Percentiles rank a stretch among this genome's conserved stretches.
Conservation (phyloP, 768 basidiomycete species). For the Russula ochroleuca region DNA sequence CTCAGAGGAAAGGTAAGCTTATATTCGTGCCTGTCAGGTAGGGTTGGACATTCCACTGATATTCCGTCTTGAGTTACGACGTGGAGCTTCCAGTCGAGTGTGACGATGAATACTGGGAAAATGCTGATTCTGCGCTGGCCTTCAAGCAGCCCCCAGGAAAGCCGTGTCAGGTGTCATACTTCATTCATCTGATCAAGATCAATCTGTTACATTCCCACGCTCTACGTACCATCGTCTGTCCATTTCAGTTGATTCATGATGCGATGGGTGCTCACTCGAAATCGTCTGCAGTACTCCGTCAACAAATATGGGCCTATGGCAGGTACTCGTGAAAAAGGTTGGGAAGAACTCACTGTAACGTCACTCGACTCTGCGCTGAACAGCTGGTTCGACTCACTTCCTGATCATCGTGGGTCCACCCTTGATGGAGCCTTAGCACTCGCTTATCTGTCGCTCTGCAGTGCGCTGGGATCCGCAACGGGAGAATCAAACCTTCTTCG, state of each 20-base stretch:
- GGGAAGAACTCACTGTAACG: constrained; percentile 27
- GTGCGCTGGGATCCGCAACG: constrained; percentile 45
- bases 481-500: constrained; percentile 36
- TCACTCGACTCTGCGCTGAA: constrained; percentile 29
- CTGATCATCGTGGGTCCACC: constrained; percentile 34
- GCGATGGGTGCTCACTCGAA: constrained; percentile 1
- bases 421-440: background rate
- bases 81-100: constrained; percentile 24
- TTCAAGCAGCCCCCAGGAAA: constrained; percentile 63
- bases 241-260: background rate
- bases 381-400: constrained; percentile 40
- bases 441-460: constrained; percentile 16
- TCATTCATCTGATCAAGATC: constrained; percentile 53
- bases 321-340: constrained; percentile 23
- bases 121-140: constrained; percentile 23
- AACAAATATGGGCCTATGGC: constrained; percentile 20
- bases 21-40: background rate
- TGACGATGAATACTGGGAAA: constrained; percentile 28
- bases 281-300: constrained; percentile 25
- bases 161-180: constrained; percentile 50
- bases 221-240: constrained; percentile 54
- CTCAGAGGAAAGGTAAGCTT: constrained; percentile 61
- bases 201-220: constrained; percentile 59
- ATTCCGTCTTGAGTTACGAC: constrained; percentile 31
- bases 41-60: background rate